phyloP scores from a whole-genome alignment of 202 grass and related monocot genomes.

The Carex arenaria region DNA sequence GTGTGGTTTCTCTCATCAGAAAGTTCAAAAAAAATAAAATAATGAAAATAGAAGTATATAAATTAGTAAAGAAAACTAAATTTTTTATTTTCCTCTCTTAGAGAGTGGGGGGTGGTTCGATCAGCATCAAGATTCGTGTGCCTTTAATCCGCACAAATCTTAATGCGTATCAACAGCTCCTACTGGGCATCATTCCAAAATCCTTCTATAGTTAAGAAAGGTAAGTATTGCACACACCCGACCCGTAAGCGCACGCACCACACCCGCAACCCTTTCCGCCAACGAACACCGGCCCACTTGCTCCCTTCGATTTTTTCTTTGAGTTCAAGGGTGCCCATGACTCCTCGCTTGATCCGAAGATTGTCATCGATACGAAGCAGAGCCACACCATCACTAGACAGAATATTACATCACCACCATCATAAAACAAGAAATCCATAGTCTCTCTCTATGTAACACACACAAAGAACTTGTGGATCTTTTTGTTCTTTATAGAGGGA shows the following conservation, averaged over 20 bases:
- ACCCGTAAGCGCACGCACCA: conserved; percentile 14
- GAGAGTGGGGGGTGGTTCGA: no score
- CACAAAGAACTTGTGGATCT: neutral
- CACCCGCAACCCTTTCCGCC: conserved; percentile 19
- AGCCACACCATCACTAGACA: conserved; percentile 27
- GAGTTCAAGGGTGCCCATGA: neutral
- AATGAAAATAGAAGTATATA: neutral
- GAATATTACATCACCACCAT: conserved; percentile 26
- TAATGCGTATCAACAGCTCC: no score
- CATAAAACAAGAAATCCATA: conserved; percentile 10
- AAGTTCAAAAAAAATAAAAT: no score
- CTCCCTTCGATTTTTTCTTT: neutral
- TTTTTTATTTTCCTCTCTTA: neutral
- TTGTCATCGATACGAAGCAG: conserved; percentile 30
- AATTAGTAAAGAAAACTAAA: neutral
- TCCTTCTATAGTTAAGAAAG: conserved; percentile 9
- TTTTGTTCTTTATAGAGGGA: neutral
- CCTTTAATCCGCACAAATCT: no score
- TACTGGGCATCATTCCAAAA: neutral
- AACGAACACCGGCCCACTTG: conserved; percentile 4
- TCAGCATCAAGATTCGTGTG: no score
- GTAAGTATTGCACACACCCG: conserved; percentile 32
- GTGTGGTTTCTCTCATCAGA: neutral
- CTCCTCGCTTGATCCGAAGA: conserved; percentile 21
- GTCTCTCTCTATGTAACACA: neutral